Percentiles rank a stretch among this genome's conserved stretches.
phyloP scores from a whole-genome alignment of 805 yeast genomes.

The Barnettozyma sucrosica region DNA sequence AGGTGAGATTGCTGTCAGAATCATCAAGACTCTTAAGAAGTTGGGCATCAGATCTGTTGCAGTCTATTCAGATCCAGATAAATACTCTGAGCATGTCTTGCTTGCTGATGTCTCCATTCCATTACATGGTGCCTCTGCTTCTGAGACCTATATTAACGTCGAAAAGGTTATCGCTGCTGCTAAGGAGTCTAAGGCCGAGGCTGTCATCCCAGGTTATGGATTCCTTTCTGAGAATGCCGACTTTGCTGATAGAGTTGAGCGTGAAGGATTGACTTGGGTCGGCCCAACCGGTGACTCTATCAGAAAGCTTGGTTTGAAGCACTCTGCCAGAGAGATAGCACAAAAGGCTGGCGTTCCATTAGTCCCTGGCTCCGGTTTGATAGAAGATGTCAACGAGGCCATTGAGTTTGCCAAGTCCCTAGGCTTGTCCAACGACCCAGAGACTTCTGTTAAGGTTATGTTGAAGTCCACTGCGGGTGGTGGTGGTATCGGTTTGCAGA shows the following conservation, averaged over 20 bases:
- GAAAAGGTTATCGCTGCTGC: constrained; percentile 87
- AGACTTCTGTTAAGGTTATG: constrained; percentile 77
- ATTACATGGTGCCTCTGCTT: constrained; percentile 75
- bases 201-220: constrained; percentile 98
- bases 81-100: constrained; percentile 79
- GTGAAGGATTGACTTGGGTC: constrained; percentile 82
- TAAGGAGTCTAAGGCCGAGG: constrained; percentile 77
- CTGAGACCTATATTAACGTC: constrained; percentile 82
- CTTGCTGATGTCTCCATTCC: constrained; percentile 80
- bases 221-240: constrained; percentile 95
- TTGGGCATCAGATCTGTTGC: constrained; percentile 77
- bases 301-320: constrained; percentile 86
- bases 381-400: constrained; percentile 70
- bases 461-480: constrained; percentile 98
- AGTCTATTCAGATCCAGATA: constrained; percentile 85
- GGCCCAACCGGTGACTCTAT: constrained; percentile 97
- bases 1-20: constrained; percentile 96
- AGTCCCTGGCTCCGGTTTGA: constrained; percentile 94
- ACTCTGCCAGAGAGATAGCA: constrained; percentile 95
- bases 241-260: constrained; percentile 80
- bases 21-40: constrained; percentile 81
- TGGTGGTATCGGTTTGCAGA: constrained; percentile 96
- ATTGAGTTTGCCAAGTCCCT: constrained; percentile 63
- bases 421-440: constrained; percentile 33
- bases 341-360: constrained; percentile 87